Evolutionary conservation across 495 filamentous ascomycete species (phyloP).

Genomic region (Aspergillus ostianus): DNA sequence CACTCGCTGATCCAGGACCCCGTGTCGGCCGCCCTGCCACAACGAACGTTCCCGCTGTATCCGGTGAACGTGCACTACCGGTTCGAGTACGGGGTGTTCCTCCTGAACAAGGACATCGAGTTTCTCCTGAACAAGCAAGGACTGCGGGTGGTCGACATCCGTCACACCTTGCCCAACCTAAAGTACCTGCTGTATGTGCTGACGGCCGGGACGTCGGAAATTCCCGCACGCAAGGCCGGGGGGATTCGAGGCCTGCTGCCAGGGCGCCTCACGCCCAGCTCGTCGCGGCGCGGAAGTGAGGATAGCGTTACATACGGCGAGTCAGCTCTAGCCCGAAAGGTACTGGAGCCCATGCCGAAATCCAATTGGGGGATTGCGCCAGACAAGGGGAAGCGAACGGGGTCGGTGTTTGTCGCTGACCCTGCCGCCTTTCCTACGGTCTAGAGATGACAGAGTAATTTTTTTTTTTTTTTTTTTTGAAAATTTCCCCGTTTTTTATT

Average conservation of each 20-base stretch:
- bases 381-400: slow-evolving; percentile 28
- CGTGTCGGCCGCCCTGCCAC: slow-evolving; percentile 64
- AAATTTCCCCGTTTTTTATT: too few relatives aligned
- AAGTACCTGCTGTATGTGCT: slow-evolving; percentile 90
- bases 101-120: slow-evolving; percentile 93
- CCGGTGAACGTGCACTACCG: slow-evolving; percentile 74
- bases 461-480: neutral
- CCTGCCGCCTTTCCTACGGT: too few relatives aligned
- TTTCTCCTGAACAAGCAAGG: slow-evolving; percentile 72
- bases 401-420: too few relatives aligned
- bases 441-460: too few relatives aligned
- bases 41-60: slow-evolving; percentile 77
- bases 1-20: slow-evolving; percentile 76
- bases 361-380: slow-evolving; percentile 29
- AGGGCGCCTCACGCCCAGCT: slow-evolving; percentile 32
- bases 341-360: slow-evolving; percentile 25
- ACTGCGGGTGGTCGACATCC: slow-evolving; percentile 75
- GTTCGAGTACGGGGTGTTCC: slow-evolving; percentile 93
- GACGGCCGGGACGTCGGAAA: slow-evolving; percentile 71
- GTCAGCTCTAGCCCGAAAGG: slow-evolving; percentile 28
- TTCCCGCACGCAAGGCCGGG: slow-evolving; percentile 75
- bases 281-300: slow-evolving; percentile 40
- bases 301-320: slow-evolving; percentile 43
- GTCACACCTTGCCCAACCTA: slow-evolving; percentile 88
- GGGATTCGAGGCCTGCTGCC: slow-evolving; percentile 63